A percentile compares a stretch with the other conserved stretches of the same genome.
Evolutionary conservation across 2,329 filamentous ascomycete species (phyloP).

Genomic region (Chrysoporthe puriensis): DNA sequence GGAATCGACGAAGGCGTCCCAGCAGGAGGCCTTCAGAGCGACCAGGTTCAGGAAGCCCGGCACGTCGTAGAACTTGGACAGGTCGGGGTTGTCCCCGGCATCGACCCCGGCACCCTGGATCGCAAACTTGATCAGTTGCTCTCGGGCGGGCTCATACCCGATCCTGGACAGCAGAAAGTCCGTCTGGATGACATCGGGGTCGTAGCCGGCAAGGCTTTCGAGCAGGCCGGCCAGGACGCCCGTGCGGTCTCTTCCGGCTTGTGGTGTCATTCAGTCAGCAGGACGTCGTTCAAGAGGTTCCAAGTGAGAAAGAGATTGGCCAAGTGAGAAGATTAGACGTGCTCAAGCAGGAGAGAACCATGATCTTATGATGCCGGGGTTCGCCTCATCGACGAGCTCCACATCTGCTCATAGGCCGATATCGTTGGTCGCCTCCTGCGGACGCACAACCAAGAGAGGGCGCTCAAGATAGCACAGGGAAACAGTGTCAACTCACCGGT

Average conservation of each 20-base stretch:
- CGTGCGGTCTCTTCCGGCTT: constrained; percentile 59
- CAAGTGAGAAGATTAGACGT: neutral
- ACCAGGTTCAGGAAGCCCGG: constrained; percentile 55
- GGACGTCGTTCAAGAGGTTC: neutral
- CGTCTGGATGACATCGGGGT: constrained; percentile 45
- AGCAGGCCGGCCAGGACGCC: constrained; percentile 55
- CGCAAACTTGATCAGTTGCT: constrained; percentile 49
- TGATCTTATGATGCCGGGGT: too few species aligned
- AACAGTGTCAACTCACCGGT: constrained; percentile 46
- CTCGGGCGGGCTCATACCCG: constrained; percentile 55
- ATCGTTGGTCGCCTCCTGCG: neutral
- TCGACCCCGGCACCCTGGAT: constrained; percentile 30
- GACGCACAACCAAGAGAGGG: neutral
- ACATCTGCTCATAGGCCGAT: neutral
- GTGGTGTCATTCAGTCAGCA: neutral
- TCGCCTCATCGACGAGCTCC: too few species aligned
- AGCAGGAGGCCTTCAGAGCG: constrained; percentile 48
- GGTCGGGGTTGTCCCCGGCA: constrained; percentile 39
- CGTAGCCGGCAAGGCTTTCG: constrained; percentile 53
- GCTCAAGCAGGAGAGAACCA: too few species aligned
- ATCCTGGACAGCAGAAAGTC: constrained; percentile 61
- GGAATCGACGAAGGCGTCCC: constrained; percentile 49
- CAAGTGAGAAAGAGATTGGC: neutral
- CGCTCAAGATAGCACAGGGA: neutral
- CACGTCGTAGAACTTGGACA: constrained; percentile 35